Evolutionary conservation across 305 asterid species (phyloP), one percentile per base, ranked within the genome.

Genomic region (Nicotiana rustica): DNA sequence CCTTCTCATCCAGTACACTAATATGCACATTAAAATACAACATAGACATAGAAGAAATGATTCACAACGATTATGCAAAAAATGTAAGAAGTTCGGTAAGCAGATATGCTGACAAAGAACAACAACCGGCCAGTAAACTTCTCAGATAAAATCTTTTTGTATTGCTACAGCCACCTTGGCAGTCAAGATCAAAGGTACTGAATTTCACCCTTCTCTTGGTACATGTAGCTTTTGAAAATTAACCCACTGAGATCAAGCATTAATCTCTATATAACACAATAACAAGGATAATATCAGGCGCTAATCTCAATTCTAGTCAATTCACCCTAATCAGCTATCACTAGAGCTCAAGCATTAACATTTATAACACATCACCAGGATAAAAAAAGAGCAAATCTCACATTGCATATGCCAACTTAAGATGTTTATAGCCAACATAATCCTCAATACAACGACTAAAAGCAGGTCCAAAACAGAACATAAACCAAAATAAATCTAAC

Each of bases 71-170:
- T n/a, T 47, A 38, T 18, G 35, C 35, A 18, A 12, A 52, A 52
- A 3, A 25, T 81, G 77, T 86, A 61, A 88, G 90, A 86, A 90
- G 62, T 85, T 90, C 90, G 89, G 90, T 88, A 90, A 88, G 93
- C 91, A 90, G 91, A 90, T 87, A 80, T 64, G 89, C 87, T 86
- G 86, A 87, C 33, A 70, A 55, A 75, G 41, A 52, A 73, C 88
- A 83, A 87, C 90, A 87, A 87, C 89, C 88, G 85, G 89, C 91
- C 91, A 90, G 93, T 88, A 33, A 88, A 90, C 90, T 82, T 84
- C 90, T 80, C 68, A 31, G 4, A 67, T 10, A 13, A 12, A 62
- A 29, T 25, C 44, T 3, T 18, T 79, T 10, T 1, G 25, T 88
- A 82, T 87, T 9, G 91, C 93, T 87, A 88, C 91, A 86, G 90